Evolutionary conservation across 176 grass and related monocot species (phyloP), one percentile per base, ranked within the genome.

Genomic region (Metroxylon sagu): DNA sequence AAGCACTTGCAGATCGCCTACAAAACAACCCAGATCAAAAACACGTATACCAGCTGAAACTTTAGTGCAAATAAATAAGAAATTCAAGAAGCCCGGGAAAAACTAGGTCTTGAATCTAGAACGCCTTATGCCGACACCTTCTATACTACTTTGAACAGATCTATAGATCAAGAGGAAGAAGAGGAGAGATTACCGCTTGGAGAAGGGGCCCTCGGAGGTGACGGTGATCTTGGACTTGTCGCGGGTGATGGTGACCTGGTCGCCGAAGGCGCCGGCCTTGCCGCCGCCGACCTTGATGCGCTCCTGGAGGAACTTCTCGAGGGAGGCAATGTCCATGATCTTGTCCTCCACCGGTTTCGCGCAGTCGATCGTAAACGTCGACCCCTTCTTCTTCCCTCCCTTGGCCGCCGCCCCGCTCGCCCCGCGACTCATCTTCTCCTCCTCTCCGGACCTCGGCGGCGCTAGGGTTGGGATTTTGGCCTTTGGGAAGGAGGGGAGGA

Each of bases 251-350:
- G 77, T 82, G 68, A 94, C 81, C 63, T 77, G 69, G 64, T 94
- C 89, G 15, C 89, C 84, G 43, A 94, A 74, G 39, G 66, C 86
- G n/a, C 89, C 89, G 2, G 89, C 89, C 81, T 94, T 94, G 59
- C 89, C 89, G 52, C 89, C 84, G 56, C 74, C 89, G 30, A 94
- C 89, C 77, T 94, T 94, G 78, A 94, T 94, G 53, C 89, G 80
- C 84, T 94, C 89, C 67, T 88, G 89, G 25, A 94, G 71, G 71
- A 94, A 94, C 81, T 94, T 94, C 89, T 94, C 89, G 5, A 94
- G 81, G 57, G 89, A 94, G 5, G 89, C 81, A 77, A 94, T 88
- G 55, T 88, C 89, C 89, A 94, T 88, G 71, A 94, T 94, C 77
- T 94, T 94, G 65, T 94, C 89, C 74, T 94, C 89, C 30, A 94